Evolutionary conservation across 2,329 filamentous ascomycete species (phyloP), one percentile per base, ranked within the genome.

Genomic region (Exserohilum turcica): DNA sequence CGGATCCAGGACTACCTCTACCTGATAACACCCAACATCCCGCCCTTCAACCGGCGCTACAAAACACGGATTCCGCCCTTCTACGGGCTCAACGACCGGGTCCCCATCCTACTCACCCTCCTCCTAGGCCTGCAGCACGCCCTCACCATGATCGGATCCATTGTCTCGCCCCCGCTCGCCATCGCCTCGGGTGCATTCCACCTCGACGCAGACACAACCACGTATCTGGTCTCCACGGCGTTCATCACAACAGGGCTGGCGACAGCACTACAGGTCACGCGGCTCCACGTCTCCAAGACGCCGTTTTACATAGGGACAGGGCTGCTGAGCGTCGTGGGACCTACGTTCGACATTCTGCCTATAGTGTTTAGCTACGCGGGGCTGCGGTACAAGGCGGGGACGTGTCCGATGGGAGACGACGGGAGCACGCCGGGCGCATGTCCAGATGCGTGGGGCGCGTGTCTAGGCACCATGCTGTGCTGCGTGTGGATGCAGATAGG

Each of bases 401-500:
- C 50, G 10, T 70, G 66, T 43, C 60, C 66, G 24, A 48, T 60
- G 0, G 39, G 37, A n/a, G 32, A 40, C 1, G 63, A 70, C 39
- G 65, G 64, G 3, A 70, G n/a, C n/a, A n/a, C 65, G 5, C 57
- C 64, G 45, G 45, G 31, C 21, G 54, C 61, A 5, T 64, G 56
- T n/a, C 61, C 60, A 8, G 60, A 66, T 12, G 65, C 62, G 6
- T 70, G 65, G 58, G 66, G 67, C n/a, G 67, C 67, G 5, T 50
- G 62, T 15, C 42, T 69, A 7, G 65, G 66, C 6, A 66, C 62
- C 8, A 76, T 79, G 58, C 65, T 80, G 9, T 79, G 77, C 54
- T 78, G 76, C 5, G 77, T 78, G 4, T 78, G 76, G 64, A 57
- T 68, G 5, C 61, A 63, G 27, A 54, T 61, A 31, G 54, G 48